phyloP scores from a whole-genome alignment of 2,329 filamentous ascomycete genomes.

The Mycosphaerella arachidis region DNA sequence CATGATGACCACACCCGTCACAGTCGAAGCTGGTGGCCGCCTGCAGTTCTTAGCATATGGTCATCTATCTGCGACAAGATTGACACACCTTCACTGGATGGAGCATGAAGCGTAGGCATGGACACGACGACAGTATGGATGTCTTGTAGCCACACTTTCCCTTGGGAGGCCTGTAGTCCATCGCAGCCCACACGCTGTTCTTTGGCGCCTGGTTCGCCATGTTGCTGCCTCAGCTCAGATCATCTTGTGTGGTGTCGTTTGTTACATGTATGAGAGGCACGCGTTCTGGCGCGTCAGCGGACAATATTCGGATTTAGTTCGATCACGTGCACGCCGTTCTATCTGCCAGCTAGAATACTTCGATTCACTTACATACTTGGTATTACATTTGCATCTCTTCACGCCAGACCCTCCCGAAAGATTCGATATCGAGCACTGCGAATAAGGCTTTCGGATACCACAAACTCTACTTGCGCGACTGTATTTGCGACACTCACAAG shows the following conservation, averaged over 20 bases:
- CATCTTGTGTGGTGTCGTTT: background rate
- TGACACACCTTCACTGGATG: constrained; percentile 49
- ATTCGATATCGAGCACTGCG: too few relatives aligned
- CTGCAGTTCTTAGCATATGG: constrained; percentile 21
- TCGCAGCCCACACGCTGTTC: constrained; percentile 48
- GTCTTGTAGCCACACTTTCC: constrained; percentile 50
- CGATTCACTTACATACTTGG: too few relatives aligned
- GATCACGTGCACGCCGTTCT: too few relatives aligned
- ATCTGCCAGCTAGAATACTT: too few relatives aligned
- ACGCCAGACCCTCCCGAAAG: too few relatives aligned
- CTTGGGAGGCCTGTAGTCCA: constrained; percentile 49
- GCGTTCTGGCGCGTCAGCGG: background rate
- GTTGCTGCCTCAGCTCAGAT: background rate
- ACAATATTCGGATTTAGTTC: background rate
- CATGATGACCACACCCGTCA: constrained; percentile 54
- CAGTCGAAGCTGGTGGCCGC: constrained; percentile 51
- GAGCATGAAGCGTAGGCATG: constrained; percentile 54
- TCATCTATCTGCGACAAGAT: too few relatives aligned
- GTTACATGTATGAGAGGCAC: background rate
- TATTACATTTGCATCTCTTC: too few relatives aligned
- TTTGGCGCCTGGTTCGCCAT: constrained; percentile 29
- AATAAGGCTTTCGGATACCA: too few relatives aligned
- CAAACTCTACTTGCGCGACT: background rate
- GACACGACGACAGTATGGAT: constrained; percentile 45
- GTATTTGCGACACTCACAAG: constrained; percentile 5